Evolutionary conservation across 2,329 filamentous ascomycete species (phyloP).

Genomic region (Leptodontidium sp.): DNA sequence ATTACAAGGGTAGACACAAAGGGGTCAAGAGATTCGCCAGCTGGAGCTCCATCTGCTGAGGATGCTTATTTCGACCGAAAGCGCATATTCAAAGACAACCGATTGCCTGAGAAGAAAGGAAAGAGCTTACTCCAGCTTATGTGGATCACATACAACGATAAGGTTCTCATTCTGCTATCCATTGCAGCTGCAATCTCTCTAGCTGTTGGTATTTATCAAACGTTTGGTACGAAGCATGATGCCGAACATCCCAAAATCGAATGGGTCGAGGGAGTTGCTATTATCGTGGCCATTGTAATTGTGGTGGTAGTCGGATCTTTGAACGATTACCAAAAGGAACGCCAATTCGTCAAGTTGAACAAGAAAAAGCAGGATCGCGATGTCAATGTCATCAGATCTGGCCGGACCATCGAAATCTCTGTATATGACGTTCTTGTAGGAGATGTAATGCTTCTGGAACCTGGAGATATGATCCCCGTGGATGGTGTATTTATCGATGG

Average conservation of each 20-base stretch:
- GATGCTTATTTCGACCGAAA: constrained; percentile 67
- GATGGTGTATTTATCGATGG: constrained; percentile 76
- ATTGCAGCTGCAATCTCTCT: constrained; percentile 77
- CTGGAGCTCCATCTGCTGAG: constrained; percentile 22
- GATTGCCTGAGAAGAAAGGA: constrained; percentile 71
- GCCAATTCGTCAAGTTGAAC: constrained; percentile 82
- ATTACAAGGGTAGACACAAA: constrained; percentile 29
- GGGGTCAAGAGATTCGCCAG: constrained; percentile 24
- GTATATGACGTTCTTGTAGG: constrained; percentile 77
- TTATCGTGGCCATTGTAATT: constrained; percentile 78
- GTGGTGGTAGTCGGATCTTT: constrained; percentile 80
- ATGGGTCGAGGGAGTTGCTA: constrained; percentile 85
- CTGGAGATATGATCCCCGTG: constrained; percentile 75
- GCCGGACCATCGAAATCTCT: constrained; percentile 72
- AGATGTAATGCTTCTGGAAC: constrained; percentile 76
- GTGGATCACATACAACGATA: constrained; percentile 86
- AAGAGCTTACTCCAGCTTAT: constrained; percentile 75
- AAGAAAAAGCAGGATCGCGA: constrained; percentile 79
- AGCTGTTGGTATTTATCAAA: constrained; percentile 78
- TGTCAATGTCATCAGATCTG: constrained; percentile 80
- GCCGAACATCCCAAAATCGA: constrained; percentile 63
- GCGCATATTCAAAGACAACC: constrained; percentile 74
- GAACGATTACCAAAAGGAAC: constrained; percentile 85
- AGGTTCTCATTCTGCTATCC: constrained; percentile 76
- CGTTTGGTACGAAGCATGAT: constrained; percentile 62